Percentiles rank a stretch among this genome's conserved stretches.
phyloP scores from a whole-genome alignment of 2,329 filamentous ascomycete species.

The Fusarium proliferatum region DNA sequence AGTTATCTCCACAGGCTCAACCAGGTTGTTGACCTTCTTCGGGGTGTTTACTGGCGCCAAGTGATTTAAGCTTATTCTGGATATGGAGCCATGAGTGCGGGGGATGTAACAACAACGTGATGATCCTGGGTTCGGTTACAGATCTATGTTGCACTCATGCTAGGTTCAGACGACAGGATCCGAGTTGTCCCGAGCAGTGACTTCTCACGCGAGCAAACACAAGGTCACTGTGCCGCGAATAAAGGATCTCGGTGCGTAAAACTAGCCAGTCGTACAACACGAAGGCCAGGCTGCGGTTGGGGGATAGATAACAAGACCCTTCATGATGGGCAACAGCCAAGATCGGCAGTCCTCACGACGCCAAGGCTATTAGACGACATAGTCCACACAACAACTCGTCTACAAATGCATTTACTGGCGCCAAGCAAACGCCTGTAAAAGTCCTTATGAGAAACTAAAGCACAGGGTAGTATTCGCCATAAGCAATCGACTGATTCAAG shows the following conservation, averaged over 20 bases:
- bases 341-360: not conserved
- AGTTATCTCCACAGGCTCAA: slow-evolving; percentile 22
- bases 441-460: not conserved
- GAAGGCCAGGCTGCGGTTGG: not conserved
- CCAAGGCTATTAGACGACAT: not conserved
- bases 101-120: not conserved
- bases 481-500: slow-evolving; percentile 23
- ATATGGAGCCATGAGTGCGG: not conserved
- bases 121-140: not conserved
- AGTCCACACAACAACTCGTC: not conserved
- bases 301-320: too few relatives aligned
- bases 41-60: slow-evolving; percentile 17
- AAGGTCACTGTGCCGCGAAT: not conserved
- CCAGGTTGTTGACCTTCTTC: slow-evolving; percentile 1
- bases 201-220: not conserved
- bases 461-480: slow-evolving; percentile 5
- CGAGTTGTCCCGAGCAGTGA: slow-evolving; percentile 21
- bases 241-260: not conserved
- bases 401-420: not conserved
- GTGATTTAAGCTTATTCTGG: slow-evolving; percentile 21
- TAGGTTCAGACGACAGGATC: not conserved
- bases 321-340: not conserved
- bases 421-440: not conserved
- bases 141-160: not conserved
- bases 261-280: not conserved